These are phyloP conservation scores for Colletotrichum lindemuthianum DNA, from an alignment of 2,329 filamentous ascomycete species.

Conservation along the genomic window DNA sequence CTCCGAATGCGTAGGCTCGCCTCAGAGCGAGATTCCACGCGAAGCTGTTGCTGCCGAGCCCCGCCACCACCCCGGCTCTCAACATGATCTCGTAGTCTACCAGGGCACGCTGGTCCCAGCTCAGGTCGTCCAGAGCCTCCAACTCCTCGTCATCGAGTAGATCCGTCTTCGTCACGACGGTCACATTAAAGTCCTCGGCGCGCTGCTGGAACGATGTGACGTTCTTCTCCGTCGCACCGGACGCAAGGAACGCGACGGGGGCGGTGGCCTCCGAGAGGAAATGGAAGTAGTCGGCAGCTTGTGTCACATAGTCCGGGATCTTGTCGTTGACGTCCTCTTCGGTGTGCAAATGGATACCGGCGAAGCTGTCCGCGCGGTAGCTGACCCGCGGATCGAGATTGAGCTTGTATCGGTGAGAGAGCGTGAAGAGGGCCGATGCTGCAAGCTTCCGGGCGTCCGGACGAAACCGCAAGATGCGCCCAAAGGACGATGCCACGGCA, in stretches of 20 bases:
- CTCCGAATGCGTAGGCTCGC: constrained; percentile 44
- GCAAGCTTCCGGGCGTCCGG: constrained; percentile 47
- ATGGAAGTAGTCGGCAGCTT: constrained; percentile 45
- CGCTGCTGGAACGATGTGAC: constrained; percentile 48
- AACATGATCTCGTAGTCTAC: constrained; percentile 62
- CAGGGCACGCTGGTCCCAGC: constrained; percentile 60
- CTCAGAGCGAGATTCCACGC: constrained; percentile 58
- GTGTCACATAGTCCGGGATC: constrained; percentile 46
- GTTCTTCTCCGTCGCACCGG: constrained; percentile 49
- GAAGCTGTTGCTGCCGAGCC: constrained; percentile 56
- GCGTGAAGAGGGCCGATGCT: constrained; percentile 46
- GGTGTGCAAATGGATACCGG: constrained; percentile 49
- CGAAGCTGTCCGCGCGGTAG: constrained; percentile 41
- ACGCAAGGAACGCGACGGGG: constrained; percentile 54
- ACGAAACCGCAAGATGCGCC: constrained; percentile 50
- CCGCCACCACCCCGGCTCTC: constrained; percentile 54
- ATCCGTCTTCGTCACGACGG: constrained; percentile 54
- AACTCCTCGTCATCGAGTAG: constrained; percentile 51
- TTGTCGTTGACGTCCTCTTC: constrained; percentile 42
- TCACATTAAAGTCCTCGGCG: constrained; percentile 49
- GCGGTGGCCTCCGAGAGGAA: constrained; percentile 42
- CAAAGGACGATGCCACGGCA: constrained; percentile 47
- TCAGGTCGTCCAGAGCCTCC: constrained; percentile 47
- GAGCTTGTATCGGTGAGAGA: constrained; percentile 42
- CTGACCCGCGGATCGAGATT: constrained; percentile 41